A percentile compares a stretch with the other conserved stretches of the same genome.
Evolutionary conservation across 2,329 filamentous ascomycete genomes (phyloP).

Genomic region (Sphaerulina populicola): DNA sequence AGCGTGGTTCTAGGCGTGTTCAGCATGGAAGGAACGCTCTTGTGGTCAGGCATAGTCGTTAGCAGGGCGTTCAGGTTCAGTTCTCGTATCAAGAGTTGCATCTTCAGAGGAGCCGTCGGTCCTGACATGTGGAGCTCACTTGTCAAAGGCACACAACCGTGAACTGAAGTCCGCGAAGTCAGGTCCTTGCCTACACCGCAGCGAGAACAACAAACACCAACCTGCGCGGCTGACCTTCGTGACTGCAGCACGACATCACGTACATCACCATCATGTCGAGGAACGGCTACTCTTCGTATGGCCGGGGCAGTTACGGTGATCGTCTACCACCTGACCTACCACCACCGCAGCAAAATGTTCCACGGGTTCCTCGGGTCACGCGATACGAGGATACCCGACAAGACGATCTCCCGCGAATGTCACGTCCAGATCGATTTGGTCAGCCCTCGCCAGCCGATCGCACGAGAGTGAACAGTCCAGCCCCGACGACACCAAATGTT

Average conservation of each 20-base stretch:
- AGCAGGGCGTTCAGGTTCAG: neutral
- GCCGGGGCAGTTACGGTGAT: neutral
- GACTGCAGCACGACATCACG: neutral
- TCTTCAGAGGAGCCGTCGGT: neutral
- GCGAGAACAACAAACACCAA: neutral
- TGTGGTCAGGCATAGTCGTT: neutral
- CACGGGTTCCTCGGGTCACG: too few species aligned
- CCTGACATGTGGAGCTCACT: neutral
- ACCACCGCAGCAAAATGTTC: too few species aligned
- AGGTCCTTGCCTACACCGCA: neutral
- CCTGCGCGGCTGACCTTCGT: neutral
- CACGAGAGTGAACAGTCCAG: neutral
- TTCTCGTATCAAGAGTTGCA: neutral
- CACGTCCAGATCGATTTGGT: neutral
- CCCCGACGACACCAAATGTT: neutral
- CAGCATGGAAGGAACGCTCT: neutral
- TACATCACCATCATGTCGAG: neutral
- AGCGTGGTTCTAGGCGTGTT: neutral
- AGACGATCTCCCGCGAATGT: too few species aligned
- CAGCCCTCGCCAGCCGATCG: too few species aligned
- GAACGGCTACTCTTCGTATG: neutral
- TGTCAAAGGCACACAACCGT: neutral
- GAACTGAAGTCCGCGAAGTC: neutral
- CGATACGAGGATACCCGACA: too few species aligned
- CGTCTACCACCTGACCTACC: too few species aligned